Base-by-base conservation (phyloP, 2,329 filamentous ascomycete species). In the Trichoderma polysporum region DNA sequence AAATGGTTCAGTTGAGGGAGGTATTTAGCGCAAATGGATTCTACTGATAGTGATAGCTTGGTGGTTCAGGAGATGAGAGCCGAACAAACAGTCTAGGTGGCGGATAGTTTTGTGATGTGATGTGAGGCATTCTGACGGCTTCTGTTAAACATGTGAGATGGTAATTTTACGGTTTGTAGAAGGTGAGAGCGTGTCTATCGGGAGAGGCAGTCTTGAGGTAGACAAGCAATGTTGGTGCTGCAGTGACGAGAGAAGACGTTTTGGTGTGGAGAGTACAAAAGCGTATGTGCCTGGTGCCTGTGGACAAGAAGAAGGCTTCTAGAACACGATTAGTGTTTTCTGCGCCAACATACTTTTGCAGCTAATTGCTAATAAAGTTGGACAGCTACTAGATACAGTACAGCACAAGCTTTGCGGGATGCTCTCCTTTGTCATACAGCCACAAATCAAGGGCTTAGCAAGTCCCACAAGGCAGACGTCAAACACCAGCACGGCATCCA, bases 401-500 rank as follows among this genome's bases (percentile, higher is more conserved):
- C 56, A 31, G 22, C 54, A 62, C 33, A 62, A 62, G 58, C 58
- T 61, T 62, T 52, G 59, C 47, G 59, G 59, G 58, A 52, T 29
- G 47, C 13, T 27, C 12, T 29, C 15, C 35, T 50, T 52, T 53
- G 59, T 53, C 47, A 19, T 53, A 39, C 59, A 29, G 47, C 47
- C 47, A 62, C 41, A 35, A 12, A 9, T 9, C 10, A 25, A 27
- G 22, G 39, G 15, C 27, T 45, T 58, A 12, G 4, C 8, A 6
- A 27, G 57, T 47, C 25, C 59, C 47, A 50, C 59, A 62, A 19
- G 33, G 33, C 31, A 52, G 35, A 22, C 45, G 59, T 49, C 47
- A 62, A 62, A 53, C 33, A 19, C 13, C 13, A 10, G 9, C n/a
- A n/a, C n/a, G n/a, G n/a, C n/a, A n/a, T 41, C 17, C 39, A 19